A percentile compares a stretch with the other conserved stretches of the same genome.
Evolutionary conservation across 1,284 basidiomycete genomes (phyloP).

Genomic region (Cutaneotrichosporon mucoides): DNA sequence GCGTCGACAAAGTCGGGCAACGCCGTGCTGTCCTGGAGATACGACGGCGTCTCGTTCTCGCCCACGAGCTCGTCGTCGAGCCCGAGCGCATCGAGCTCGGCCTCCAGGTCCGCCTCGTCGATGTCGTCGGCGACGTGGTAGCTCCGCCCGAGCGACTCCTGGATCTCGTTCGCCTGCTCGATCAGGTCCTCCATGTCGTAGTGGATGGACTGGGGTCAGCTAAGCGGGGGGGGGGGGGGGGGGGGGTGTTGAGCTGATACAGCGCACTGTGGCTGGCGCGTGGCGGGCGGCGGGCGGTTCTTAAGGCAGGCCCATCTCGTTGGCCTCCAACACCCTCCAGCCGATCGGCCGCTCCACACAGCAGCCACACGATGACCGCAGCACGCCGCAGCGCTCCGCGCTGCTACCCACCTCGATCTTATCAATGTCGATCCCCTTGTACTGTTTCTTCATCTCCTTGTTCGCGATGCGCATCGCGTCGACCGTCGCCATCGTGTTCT

Average conservation of each 20-base stretch:
- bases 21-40: conserved; percentile 76
- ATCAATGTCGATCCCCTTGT: conserved; percentile 95
- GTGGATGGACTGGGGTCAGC: conserved; percentile 68
- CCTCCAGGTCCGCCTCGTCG: conserved; percentile 95
- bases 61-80: conserved; percentile 61
- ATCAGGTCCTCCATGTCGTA: conserved; percentile 98
- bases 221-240: no score
- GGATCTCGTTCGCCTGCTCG: conserved; percentile 96
- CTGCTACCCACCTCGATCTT: conserved; percentile 80
- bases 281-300: no score
- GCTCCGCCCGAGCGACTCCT: conserved; percentile 86
- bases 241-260: no score
- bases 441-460: conserved; percentile 95
- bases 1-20: conserved; percentile 87
- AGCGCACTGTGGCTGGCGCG: no score
- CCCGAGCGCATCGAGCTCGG: conserved; percentile 83
- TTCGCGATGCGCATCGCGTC: conserved; percentile 98
- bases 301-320: no score
- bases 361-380: no score
- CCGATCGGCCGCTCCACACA: no score
- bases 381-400: no score
- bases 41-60: conserved; percentile 81
- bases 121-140: conserved; percentile 97
- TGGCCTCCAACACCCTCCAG: no score
- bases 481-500: conserved; percentile 99